phyloP scores from a whole-genome alignment of 768 basidiomycete species.

The Leccinum olivaceopallidum region DNA sequence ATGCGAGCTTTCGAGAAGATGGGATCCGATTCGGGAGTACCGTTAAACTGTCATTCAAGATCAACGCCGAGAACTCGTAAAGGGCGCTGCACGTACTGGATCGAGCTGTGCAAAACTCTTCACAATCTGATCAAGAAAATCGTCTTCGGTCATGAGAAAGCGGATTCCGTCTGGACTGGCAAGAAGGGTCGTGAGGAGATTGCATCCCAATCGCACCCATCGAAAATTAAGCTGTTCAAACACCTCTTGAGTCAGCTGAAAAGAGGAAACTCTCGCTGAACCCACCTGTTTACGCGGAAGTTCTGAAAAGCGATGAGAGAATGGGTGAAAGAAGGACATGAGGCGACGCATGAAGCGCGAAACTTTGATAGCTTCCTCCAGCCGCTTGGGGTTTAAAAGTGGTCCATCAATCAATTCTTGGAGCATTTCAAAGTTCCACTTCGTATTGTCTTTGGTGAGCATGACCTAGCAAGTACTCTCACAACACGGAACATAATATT shows the following conservation, averaged over 20 bases:
- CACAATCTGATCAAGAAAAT: constrained; percentile 78
- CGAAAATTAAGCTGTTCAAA: constrained; percentile 62
- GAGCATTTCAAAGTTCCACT: constrained; percentile 91
- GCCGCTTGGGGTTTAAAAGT: constrained; percentile 82
- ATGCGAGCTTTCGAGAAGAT: constrained; percentile 85
- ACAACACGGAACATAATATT: neutral
- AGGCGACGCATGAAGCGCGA: constrained; percentile 84
- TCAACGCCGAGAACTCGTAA: constrained; percentile 1
- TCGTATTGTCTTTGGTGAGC: constrained; percentile 82
- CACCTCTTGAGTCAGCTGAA: neutral
- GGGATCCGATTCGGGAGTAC: constrained; percentile 70
- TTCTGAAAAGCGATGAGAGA: constrained; percentile 84
- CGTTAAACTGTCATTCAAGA: constrained; percentile 55
- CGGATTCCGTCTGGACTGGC: constrained; percentile 80
- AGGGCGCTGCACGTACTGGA: constrained; percentile 54
- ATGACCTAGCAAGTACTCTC: constrained; percentile 58
- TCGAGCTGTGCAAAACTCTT: constrained; percentile 91
- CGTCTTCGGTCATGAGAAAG: constrained; percentile 81
- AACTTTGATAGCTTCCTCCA: constrained; percentile 93
- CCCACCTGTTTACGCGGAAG: constrained; percentile 66
- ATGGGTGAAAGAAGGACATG: constrained; percentile 93
- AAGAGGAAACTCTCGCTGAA: neutral
- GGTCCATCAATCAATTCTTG: constrained; percentile 92
- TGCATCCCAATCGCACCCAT: constrained; percentile 87
- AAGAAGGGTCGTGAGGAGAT: constrained; percentile 79